Evolutionary conservation across 2,329 filamentous ascomycete species (phyloP), one percentile per base, ranked within the genome.

Genomic region (Cladosporium sp.): DNA sequence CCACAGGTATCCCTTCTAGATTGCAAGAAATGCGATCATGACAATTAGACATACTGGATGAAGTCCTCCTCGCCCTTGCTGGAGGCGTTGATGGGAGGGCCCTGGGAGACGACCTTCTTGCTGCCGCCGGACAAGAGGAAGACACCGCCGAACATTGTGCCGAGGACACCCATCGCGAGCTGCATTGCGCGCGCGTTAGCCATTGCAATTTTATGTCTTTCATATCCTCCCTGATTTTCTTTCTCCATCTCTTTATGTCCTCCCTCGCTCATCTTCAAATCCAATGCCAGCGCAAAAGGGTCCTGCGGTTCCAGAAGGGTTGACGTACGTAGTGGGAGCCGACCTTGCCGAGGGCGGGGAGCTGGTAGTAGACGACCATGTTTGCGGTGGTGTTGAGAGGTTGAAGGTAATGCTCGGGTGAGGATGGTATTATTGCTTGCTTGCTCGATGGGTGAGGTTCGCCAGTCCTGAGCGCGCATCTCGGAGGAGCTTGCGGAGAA

Each of bases 11-110:
- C 43, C n/a, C n/a, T n/a, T n/a, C n/a, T n/a, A n/a, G n/a, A n/a
- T n/a, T n/a, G n/a, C n/a, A n/a, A n/a, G n/a, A n/a, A n/a, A n/a
- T n/a, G n/a, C n/a, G n/a, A n/a, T n/a, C n/a, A n/a, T n/a, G n/a
- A n/a, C n/a, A n/a, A 27, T 27, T 24, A 43, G 43, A 74, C 78
- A 56, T 79, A 85, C 82, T 83, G 79, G 65, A 85, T 82, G 69
- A 85, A 85, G 64, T 77, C 77, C 73, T 84, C 82, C 73, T 85
- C 82, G 60, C 84, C 82, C 70, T 83, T 83, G 73, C 79, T 84
- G 63, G 74, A 73, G 47, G 82, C 82, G 64, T 83, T 80, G 70
- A 84, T 81, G 37, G 81, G 78, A 50, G 82, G 82, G 55, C 72
- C 65, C 58, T 68, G 61, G 56, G 72, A 69, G 55, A 72, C 66